Conservation (phyloP, 2,329 filamentous ascomycete species). For the Lasiodiplodia theobromae region DNA sequence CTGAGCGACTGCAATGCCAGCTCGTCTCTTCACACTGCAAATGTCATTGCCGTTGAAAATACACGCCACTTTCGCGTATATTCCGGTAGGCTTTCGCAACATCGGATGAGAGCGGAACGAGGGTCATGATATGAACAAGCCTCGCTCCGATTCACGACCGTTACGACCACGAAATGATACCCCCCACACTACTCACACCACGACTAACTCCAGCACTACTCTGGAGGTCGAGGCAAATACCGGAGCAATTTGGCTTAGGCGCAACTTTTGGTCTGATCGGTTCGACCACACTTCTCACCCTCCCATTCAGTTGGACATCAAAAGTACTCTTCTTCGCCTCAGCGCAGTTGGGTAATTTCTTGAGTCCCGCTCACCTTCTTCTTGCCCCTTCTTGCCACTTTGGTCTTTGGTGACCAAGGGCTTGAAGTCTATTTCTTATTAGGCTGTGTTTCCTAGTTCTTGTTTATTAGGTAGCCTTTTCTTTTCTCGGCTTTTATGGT, state of each 20-base stretch:
- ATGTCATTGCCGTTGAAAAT: background rate
- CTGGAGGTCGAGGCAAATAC: constrained; percentile 1
- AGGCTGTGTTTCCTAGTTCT: background rate
- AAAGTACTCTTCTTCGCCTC: background rate
- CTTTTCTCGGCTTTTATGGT: background rate
- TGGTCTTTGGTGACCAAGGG: background rate
- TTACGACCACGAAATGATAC: constrained; percentile 28
- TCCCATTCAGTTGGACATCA: background rate
- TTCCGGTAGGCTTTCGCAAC: constrained; percentile 6
- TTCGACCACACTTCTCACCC: constrained; percentile 1
- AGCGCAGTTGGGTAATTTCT: background rate
- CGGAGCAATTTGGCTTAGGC: constrained; percentile 19
- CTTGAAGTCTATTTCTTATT: constrained; percentile 11
- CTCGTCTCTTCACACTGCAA: background rate
- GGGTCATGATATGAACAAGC: constrained; percentile 11
- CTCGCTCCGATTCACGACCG: constrained; percentile 19
- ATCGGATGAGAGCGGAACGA: constrained; percentile 10
- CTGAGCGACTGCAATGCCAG: constrained; percentile 1
- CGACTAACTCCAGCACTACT: background rate
- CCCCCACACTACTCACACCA: constrained; percentile 25
- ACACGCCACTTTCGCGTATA: background rate
- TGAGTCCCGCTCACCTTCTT: constrained; percentile 7
- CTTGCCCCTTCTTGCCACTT: background rate
- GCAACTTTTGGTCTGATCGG: constrained; percentile 13
- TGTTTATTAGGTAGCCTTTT: background rate